Conservation (phyloP, 495 filamentous ascomycete species). For the Neohortaea acidophila region DNA sequence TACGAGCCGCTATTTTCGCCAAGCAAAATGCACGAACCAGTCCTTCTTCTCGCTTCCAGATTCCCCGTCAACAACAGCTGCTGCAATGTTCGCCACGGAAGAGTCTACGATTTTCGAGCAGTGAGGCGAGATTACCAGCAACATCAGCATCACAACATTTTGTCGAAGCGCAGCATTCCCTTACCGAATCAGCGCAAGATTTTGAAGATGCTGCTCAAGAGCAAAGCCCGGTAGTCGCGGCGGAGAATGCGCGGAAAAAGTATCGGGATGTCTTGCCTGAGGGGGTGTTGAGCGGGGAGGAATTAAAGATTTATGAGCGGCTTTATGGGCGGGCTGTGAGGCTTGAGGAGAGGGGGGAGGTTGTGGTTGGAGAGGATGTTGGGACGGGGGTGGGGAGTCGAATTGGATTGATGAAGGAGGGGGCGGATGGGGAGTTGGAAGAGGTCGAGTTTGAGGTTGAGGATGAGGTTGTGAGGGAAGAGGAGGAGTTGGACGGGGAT, state of each 20-base stretch:
- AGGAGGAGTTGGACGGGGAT: conserved; percentile 25
- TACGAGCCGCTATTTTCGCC: neutral
- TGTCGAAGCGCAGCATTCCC: no score
- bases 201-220: no score
- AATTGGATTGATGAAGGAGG: conserved; percentile 23
- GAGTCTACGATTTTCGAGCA: no score
- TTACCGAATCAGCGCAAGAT: no score
- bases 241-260: conserved; percentile 50
- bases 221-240: conserved; percentile 47
- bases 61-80: no score
- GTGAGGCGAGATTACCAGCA: no score
- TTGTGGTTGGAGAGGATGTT: conserved; percentile 3
- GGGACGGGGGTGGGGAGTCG: conserved; percentile 29
- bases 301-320: conserved; percentile 61
- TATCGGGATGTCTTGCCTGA: conserved; percentile 68
- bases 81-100: no score
- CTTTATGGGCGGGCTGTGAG: conserved; percentile 58
- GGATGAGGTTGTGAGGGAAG: conserved; percentile 6
- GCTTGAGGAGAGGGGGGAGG: conserved; percentile 30
- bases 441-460: conserved; percentile 25
- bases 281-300: conserved; percentile 51
- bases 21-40: conserved; percentile 2
- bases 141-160: no score
- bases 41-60: neutral
- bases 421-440: conserved; percentile 27